These are phyloP conservation scores for Mollisiaceae sp. DNA, from an alignment of 2,329 filamentous ascomycete genomes.

Conservation along the genomic window DNA sequence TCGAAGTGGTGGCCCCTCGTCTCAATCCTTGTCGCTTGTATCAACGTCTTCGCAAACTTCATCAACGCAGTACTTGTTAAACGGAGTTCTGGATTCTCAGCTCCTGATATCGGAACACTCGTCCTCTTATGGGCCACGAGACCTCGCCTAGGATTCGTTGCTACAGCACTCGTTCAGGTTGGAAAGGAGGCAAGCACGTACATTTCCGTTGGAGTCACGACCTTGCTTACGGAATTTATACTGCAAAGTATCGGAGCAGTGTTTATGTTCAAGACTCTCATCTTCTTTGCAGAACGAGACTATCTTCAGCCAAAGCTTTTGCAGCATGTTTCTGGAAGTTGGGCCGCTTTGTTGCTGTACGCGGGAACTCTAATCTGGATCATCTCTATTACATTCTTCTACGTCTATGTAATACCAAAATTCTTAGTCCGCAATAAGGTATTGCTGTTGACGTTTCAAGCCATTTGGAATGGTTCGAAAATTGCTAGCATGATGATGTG, in stretches of 20 bases:
- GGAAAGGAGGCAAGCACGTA: conserved; percentile 10
- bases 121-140: conserved; percentile 9
- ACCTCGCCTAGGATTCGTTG: conserved; percentile 10
- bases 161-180: background rate
- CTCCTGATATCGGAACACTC: conserved; percentile 9
- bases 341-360: conserved; percentile 4
- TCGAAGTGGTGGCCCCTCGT: conserved; percentile 5
- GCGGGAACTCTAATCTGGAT: conserved; percentile 8
- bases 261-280: conserved; percentile 7
- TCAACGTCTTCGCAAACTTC: conserved; percentile 9
- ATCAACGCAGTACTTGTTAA: conserved; percentile 12
- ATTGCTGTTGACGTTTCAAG: background rate
- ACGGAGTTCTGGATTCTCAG: background rate
- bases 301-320: conserved; percentile 1
- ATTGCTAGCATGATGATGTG: background rate
- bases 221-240: conserved; percentile 5
- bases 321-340: background rate
- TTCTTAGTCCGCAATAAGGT: background rate
- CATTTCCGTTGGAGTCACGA: conserved; percentile 6
- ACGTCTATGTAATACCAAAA: background rate
- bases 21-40: background rate
- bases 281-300: background rate
- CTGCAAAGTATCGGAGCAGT: conserved; percentile 7
- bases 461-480: background rate
- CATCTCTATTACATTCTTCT: conserved; percentile 3